Conservation (phyloP, 2,329 filamentous ascomycete genomes). For the Stagonosporopsis chrysanthemi region DNA sequence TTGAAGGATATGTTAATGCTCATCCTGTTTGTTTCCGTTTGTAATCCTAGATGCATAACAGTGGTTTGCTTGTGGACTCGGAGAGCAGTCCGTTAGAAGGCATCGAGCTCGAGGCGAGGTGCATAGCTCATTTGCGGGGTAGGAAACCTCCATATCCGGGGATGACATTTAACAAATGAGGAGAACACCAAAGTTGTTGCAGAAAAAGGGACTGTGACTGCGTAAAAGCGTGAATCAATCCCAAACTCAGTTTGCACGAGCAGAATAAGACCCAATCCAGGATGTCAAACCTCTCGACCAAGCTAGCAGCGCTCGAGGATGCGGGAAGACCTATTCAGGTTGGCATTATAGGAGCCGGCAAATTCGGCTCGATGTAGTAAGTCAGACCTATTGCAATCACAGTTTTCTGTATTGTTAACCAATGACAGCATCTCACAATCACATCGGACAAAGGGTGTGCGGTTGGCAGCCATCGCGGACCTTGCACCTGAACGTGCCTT, state of each 20-base stretch:
- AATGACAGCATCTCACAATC: constrained; percentile 53
- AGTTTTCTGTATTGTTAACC: not conserved
- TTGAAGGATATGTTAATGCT: not conserved
- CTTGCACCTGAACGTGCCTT: constrained; percentile 53
- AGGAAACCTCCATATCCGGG: constrained; percentile 4
- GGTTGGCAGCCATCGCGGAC: constrained; percentile 55
- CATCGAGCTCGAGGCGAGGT: constrained; percentile 14
- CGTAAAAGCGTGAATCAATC: not conserved
- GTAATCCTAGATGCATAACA: not conserved
- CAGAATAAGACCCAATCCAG: not conserved
- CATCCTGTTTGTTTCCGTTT: too few relatives aligned
- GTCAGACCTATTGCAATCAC: not conserved
- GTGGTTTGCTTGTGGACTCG: constrained; percentile 2
- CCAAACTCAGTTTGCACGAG: not conserved
- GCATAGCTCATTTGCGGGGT: constrained; percentile 15
- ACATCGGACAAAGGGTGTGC: constrained; percentile 53
- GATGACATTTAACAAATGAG: not conserved
- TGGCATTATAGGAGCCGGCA: constrained; percentile 57
- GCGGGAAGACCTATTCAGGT: constrained; percentile 37
- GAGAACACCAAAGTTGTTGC: not conserved
- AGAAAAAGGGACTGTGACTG: not conserved
- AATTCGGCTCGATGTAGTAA: constrained; percentile 58
- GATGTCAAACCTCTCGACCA: constrained; percentile 27
- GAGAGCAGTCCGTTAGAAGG: constrained; percentile 11
- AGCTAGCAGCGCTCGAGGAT: constrained; percentile 23